Evolutionary conservation across 2,329 filamentous ascomycete species (phyloP), one percentile per base, ranked within the genome.

Genomic region (Rasamsonia emersonii): DNA sequence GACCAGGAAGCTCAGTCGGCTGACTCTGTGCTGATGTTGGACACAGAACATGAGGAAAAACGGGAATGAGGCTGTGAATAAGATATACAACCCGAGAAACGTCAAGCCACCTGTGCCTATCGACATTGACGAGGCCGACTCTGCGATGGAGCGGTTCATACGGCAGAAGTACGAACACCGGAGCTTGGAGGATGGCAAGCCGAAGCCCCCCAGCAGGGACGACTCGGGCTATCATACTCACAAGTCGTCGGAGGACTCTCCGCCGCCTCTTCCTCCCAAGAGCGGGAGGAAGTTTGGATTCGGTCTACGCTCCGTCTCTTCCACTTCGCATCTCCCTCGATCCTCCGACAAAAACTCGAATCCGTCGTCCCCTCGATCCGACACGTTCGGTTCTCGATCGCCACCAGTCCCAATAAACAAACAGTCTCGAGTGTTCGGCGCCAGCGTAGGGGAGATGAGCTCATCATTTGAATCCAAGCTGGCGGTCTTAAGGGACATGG

Each of bases 71-170:
- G 71, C 77, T 24, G 93, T 86, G 35, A 98, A 98, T 67, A 80
- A 82, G 56, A 75, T 77, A 37, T 95, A 86, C 64, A 98, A 98
- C 53, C 82, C 91, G 17, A 75, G 82, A 46, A 86, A 84, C 59
- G 75, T 82, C 47, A 82, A 79, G 48, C 79, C 91, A 2, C 76
- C 89, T 4, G 79, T 95, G 10, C 88, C 91, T 1, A 72, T 94
- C 46, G 91, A 96, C 52, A 77, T 77, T 23, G 91, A 98, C 61
- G 88, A 96, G 63, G 83, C 82, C 29, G 89, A 98, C 55, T 82
- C 84, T 8, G 86, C 83, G 17, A 91, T 98, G 82, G 91, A 98
- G 61, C 76, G 85, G 39, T 96, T 89, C 58, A 94, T 98, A 45
- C 73, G 89, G 39, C 80, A 89, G 51, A 98, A 98, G 60, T 98